Conservation (phyloP, 2,329 filamentous ascomycete species). For the Arthroderma sp. region DNA sequence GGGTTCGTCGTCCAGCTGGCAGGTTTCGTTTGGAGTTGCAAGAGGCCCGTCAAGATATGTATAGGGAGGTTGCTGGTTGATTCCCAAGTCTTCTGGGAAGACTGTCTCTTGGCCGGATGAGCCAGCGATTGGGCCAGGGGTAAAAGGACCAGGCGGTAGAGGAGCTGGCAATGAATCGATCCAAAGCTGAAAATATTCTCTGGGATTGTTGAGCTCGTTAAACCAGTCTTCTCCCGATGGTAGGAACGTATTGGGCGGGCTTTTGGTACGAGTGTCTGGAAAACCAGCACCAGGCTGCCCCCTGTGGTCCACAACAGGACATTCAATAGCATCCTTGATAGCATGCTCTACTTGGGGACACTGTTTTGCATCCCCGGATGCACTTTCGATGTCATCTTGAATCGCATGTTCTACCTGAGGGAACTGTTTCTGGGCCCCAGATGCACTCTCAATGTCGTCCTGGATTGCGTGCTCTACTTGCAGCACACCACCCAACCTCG, state of each 20-base stretch:
- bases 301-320: neutral
- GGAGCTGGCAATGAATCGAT: neutral
- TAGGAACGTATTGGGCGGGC: neutral
- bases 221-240: neutral
- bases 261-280: neutral
- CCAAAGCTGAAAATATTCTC: neutral
- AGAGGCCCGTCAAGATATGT: neutral
- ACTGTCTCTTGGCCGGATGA: neutral
- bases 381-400: neutral
- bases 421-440: neutral
- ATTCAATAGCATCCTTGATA: neutral
- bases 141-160: neutral
- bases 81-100: neutral
- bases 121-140: neutral
- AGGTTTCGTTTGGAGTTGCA: neutral
- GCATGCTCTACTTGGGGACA: neutral
- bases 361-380: neutral
- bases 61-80: neutral
- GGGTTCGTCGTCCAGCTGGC: neutral
- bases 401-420: neutral
- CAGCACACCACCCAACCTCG: neutral
- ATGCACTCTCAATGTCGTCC: neutral
- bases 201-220: neutral
- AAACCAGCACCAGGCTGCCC: neutral
- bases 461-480: neutral